Conservation (phyloP, 148 eudicot genomes). For the Vaccinium macrocarpon region DNA sequence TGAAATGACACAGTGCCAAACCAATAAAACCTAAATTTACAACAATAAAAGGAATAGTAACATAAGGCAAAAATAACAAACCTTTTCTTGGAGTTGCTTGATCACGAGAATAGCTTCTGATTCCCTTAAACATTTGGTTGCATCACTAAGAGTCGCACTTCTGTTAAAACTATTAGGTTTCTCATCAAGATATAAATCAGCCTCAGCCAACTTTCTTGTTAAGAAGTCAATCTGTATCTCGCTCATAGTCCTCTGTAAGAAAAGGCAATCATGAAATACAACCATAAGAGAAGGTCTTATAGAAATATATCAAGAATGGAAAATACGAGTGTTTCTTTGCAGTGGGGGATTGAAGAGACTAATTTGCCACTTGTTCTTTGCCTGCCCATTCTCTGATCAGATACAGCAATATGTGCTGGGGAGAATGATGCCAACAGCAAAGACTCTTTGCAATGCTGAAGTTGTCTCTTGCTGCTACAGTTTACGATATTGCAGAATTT, state of each 20-base stretch:
- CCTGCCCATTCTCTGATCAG: not conserved
- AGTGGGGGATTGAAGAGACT: not conserved
- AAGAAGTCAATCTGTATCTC: constrained; percentile 70
- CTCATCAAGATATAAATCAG: constrained; percentile 26
- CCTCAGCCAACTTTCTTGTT: constrained; percentile 54
- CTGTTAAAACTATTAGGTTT: constrained; percentile 13
- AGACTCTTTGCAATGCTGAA: not conserved
- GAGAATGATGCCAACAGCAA: not conserved
- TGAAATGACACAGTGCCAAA: constrained; percentile 15
- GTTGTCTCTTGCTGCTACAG: not conserved
- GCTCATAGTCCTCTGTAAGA: constrained; percentile 54
- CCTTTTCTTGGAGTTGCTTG: constrained; percentile 79
- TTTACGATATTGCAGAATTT: not conserved
- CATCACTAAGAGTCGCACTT: constrained; percentile 22
- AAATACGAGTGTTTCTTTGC: not conserved
- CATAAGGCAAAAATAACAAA: constrained; percentile 16
- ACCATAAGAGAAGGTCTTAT: constrained; percentile 10
- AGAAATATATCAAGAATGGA: not conserved
- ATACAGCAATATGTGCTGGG: not conserved
- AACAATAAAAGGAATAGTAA: not conserved
- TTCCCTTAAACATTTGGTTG: constrained; percentile 31
- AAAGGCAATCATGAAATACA: constrained; percentile 7
- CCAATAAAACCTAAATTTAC: not conserved
- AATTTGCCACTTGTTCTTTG: not conserved
- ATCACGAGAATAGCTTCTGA: constrained; percentile 60